Base-by-base conservation (phyloP, 2,329 filamentous ascomycete genomes). In the Aspergillus sp. region DNA sequence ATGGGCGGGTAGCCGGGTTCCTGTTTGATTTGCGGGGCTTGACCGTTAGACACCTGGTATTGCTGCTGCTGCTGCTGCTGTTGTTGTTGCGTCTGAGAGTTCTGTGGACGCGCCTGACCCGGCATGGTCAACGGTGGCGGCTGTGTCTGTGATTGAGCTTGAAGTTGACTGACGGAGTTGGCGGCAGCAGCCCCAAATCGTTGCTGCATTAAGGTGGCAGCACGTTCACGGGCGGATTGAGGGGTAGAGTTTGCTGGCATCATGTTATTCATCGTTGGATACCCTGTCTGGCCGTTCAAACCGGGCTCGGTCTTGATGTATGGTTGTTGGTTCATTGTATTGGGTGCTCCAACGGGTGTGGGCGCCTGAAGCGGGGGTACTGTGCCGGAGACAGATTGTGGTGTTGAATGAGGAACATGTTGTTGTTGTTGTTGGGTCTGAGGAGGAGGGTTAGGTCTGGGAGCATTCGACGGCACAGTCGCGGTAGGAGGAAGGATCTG, bases 251-350 rank as follows among this genome's bases (percentile, higher is more conserved):
- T 64, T 38, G 64, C 57, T 20, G 62, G 51, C 50, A 65, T 61
- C 45, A 62, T 59, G 43, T 56, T 64, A 50, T 66, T 68, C 58
- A 69, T 65, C 13, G 64, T 59, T 23, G 64, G 61, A 49, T 65
- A 54, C 39, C 53, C 53, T 9, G 60, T 43, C 42, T 62, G 62
- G 15, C 63, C 60, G 44, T 74, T 73, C 22, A 71, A 55, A 9
- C 70, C 70, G 25, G 75, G 67, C 55, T 84, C 80, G 6, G 70
- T 65, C 65, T 83, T 83, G 60, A 81, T 72, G 15, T 70, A 72
- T 17, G 63, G 58, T 41, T 43, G 41, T 20, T 63, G 60, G 17
- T 58, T 59, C 62, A 67, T 60, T 43, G 60, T 53, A 49, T 58
- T 58, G 39, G 56, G 50, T 37, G 49, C 47, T 20, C 51, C 53